Conservation (phyloP, 1,284 basidiomycete species). For the Ustilago bromivora region DNA sequence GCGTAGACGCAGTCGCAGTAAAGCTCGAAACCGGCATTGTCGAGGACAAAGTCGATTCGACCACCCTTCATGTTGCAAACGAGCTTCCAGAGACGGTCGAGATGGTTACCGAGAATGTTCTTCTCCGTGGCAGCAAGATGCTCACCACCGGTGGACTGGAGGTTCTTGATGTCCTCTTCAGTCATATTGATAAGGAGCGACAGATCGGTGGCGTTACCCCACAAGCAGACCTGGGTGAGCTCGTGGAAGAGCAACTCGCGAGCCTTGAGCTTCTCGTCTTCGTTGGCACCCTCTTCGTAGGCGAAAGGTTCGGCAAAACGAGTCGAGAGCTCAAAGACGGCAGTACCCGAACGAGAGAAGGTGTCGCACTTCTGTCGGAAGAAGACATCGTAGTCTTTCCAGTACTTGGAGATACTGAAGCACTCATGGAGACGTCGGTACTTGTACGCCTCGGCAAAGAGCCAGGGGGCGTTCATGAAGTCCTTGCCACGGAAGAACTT, state of each 20-base stretch:
- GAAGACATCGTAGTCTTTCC: conserved; percentile 77
- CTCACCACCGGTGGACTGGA: conserved; percentile 97
- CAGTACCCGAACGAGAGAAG: conserved; percentile 89
- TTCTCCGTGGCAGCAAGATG: conserved; percentile 95
- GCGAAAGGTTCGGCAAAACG: conserved; percentile 89
- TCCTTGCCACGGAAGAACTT: conserved; percentile 90
- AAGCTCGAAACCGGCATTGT: conserved; percentile 92
- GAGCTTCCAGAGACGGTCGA: conserved; percentile 83
- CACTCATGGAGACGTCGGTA: conserved; percentile 94
- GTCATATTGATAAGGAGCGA: conserved; percentile 98
- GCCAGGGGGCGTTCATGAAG: conserved; percentile 82
- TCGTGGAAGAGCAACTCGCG: conserved; percentile 92
- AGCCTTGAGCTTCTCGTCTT: conserved; percentile 77
- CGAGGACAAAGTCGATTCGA: conserved; percentile 73
- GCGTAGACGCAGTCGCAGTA: conserved; percentile 94
- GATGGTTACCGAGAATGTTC: conserved; percentile 89
- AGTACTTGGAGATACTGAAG: conserved; percentile 91
- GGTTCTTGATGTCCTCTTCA: conserved; percentile 95
- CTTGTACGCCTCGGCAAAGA: conserved; percentile 91
- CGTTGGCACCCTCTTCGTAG: conserved; percentile 75
- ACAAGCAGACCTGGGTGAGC: conserved; percentile 77
- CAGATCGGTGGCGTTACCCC: conserved; percentile 78
- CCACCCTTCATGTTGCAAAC: conserved; percentile 75
- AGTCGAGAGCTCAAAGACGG: conserved; percentile 93
- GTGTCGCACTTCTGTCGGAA: conserved; percentile 82